phyloP scores from a whole-genome alignment of 2,329 filamentous ascomycete genomes.

The Fusarium tupiense region DNA sequence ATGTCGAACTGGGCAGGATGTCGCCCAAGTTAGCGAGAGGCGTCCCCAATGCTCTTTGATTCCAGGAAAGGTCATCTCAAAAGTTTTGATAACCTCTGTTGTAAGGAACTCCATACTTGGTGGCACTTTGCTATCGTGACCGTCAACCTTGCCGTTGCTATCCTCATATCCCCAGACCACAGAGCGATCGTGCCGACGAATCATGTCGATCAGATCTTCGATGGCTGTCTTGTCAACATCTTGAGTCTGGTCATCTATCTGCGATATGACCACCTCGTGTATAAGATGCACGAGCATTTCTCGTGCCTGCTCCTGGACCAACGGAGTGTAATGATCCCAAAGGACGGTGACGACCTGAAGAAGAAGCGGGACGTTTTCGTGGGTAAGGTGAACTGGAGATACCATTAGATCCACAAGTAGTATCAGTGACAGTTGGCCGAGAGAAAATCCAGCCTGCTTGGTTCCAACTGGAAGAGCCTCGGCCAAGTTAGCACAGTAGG shows the following conservation, averaged over 20 bases:
- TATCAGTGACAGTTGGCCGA: slow-evolving; percentile 93
- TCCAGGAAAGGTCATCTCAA: slow-evolving; percentile 83
- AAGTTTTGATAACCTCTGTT: slow-evolving; percentile 82
- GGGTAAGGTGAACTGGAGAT: slow-evolving; percentile 81
- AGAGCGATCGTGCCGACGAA: slow-evolving; percentile 83
- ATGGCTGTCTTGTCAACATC: slow-evolving; percentile 74
- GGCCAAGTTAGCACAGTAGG: slow-evolving; percentile 88
- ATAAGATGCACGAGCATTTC: slow-evolving; percentile 99
- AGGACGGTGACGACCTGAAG: slow-evolving; percentile 92
- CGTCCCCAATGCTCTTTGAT: slow-evolving; percentile 93
- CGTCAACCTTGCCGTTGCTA: slow-evolving; percentile 80
- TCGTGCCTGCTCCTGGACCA: slow-evolving; percentile 95
- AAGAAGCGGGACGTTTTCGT: slow-evolving; percentile 84
- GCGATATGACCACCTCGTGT: slow-evolving; percentile 88
- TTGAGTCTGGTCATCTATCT: slow-evolving; percentile 75
- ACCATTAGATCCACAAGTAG: slow-evolving; percentile 96
- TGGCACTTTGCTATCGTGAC: slow-evolving; percentile 82
- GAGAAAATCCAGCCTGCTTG: slow-evolving; percentile 90
- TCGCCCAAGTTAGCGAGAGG: slow-evolving; percentile 92
- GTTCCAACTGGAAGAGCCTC: slow-evolving; percentile 85
- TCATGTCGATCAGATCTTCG: slow-evolving; percentile 86
- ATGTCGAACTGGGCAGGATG: slow-evolving; percentile 93
- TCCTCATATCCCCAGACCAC: slow-evolving; percentile 97
- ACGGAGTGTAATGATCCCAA: slow-evolving; percentile 96
- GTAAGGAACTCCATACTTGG: slow-evolving; percentile 88